Evolutionary conservation across 2,329 filamentous ascomycete genomes (phyloP).

Genomic region (Hypoxylon sp.): DNA sequence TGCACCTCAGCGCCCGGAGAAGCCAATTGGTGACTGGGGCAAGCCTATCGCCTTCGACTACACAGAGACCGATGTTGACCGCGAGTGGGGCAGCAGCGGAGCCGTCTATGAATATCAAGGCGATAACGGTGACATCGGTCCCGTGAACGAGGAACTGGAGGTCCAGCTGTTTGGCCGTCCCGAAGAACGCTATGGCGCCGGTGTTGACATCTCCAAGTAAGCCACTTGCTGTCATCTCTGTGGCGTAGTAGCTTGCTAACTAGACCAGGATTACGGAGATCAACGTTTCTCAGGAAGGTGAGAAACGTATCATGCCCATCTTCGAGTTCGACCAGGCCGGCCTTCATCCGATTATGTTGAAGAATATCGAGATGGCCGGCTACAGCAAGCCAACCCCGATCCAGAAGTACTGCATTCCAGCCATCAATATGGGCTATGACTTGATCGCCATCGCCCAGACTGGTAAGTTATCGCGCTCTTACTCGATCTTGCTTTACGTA

Average conservation of each 20-base stretch:
- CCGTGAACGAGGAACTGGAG: constrained; percentile 79
- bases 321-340: constrained; percentile 80
- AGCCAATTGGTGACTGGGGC: constrained; percentile 61
- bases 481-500: neutral
- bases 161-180: constrained; percentile 78
- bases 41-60: constrained; percentile 66
- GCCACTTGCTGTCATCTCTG: constrained; percentile 1
- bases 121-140: constrained; percentile 88
- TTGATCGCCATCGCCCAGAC: constrained; percentile 93
- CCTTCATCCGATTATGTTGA: constrained; percentile 85
- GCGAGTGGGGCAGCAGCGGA: constrained; percentile 69
- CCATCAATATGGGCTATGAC: constrained; percentile 82
- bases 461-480: constrained; percentile 71
- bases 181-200: constrained; percentile 69
- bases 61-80: constrained; percentile 51
- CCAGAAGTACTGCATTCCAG: constrained; percentile 86
- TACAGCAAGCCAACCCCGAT: constrained; percentile 87
- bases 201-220: constrained; percentile 59
- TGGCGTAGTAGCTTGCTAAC: constrained; percentile 23
- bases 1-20: constrained; percentile 22
- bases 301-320: constrained; percentile 65
- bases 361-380: constrained; percentile 81
- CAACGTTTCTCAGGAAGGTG: constrained; percentile 71
- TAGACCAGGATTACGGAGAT: constrained; percentile 67
- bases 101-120: constrained; percentile 86